Evolutionary conservation across 2,329 filamentous ascomycete genomes (phyloP).

Genomic region (Pyricularia pennisetigena): DNA sequence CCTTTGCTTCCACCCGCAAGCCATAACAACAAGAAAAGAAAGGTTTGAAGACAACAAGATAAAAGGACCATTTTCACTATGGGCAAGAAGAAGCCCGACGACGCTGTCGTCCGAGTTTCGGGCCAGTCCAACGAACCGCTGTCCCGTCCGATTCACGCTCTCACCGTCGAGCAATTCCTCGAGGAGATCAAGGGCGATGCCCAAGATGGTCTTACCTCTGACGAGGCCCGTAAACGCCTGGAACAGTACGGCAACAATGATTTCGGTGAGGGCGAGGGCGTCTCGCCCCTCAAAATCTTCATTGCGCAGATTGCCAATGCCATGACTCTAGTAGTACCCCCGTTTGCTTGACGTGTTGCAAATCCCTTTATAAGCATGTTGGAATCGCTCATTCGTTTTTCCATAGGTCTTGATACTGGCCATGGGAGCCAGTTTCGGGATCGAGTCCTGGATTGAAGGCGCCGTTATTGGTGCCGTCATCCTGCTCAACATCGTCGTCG

Average conservation of each 20-base stretch:
- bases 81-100: conserved; percentile 15
- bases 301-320: conserved; percentile 51
- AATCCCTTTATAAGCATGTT: background rate
- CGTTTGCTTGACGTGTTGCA: conserved; percentile 4
- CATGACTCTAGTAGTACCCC: conserved; percentile 42
- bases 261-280: conserved; percentile 41
- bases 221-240: conserved; percentile 37
- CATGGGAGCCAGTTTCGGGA: conserved; percentile 40
- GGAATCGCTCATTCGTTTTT: conserved; percentile 1
- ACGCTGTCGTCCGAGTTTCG: conserved; percentile 20
- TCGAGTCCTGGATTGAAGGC: conserved; percentile 42
- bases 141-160: conserved; percentile 51
- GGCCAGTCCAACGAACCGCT: conserved; percentile 40
- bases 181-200: conserved; percentile 40
- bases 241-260: conserved; percentile 46
- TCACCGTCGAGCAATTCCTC: conserved; percentile 41
- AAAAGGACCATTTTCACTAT: conserved; percentile 10
- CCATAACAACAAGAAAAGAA: background rate
- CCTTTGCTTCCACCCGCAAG: background rate
- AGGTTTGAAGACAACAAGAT: background rate
- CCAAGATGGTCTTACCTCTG: conserved; percentile 39
- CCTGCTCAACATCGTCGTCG: conserved; percentile 39
- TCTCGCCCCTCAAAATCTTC: conserved; percentile 46
- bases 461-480: conserved; percentile 42
- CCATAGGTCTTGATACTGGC: conserved; percentile 31